phyloP scores from a whole-genome alignment of 805 yeast species.

The Zygosaccharomyces pseudorouxii region DNA sequence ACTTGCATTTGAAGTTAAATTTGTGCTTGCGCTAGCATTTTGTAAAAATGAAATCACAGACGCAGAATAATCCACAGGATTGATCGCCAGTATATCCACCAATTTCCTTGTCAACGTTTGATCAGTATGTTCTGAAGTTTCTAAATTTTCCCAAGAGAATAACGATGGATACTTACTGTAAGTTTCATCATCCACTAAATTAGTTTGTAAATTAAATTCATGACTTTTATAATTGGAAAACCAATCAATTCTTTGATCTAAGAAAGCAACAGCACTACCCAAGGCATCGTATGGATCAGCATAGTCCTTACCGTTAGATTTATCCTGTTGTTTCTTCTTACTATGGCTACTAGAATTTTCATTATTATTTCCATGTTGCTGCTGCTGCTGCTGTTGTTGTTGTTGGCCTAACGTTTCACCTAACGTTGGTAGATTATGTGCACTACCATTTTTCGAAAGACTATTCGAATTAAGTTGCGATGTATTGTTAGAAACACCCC shows the following conservation, averaged over 20 bases:
- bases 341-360: conserved; percentile 17
- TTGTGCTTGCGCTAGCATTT: conserved; percentile 25
- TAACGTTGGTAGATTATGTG: conserved; percentile 30
- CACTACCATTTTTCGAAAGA: conserved; percentile 23
- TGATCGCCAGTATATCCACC: conserved; percentile 36
- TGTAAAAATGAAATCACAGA: conserved; percentile 33
- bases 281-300: conserved; percentile 46
- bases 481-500: conserved; percentile 33
- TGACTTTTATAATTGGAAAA: conserved; percentile 38
- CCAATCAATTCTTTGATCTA: conserved; percentile 44
- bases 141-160: conserved; percentile 44
- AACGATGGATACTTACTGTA: conserved; percentile 41
- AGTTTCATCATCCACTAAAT: conserved; percentile 27
- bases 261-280: conserved; percentile 42
- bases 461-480: conserved; percentile 27
- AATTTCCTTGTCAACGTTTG: conserved; percentile 32
- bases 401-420: conserved; percentile 20
- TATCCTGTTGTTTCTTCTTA: conserved; percentile 33
- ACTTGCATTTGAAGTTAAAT: conserved; percentile 26
- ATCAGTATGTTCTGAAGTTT: conserved; percentile 34
- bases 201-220: conserved; percentile 38
- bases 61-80: conserved; percentile 32
- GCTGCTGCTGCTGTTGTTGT: conserved; percentile 26
- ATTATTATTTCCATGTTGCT: conserved; percentile 18
- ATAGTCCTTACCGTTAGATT: conserved; percentile 35